phyloP scores from a whole-genome alignment of 1,284 basidiomycete genomes.

The Cryptococcus sp. region DNA sequence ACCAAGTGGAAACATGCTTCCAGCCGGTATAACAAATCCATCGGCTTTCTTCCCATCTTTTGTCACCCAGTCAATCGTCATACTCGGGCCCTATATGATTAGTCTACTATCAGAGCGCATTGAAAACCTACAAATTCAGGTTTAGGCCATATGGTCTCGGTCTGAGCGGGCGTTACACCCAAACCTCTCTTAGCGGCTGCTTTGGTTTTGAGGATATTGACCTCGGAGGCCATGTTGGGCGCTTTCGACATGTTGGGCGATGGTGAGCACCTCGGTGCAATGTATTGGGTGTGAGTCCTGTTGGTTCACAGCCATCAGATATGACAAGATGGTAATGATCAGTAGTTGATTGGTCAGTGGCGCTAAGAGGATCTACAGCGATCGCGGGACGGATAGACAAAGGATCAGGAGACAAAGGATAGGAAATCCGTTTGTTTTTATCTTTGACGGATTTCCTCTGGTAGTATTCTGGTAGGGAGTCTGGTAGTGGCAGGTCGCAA shows the following conservation, averaged over 20 bases:
- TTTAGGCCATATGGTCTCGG: conserved; percentile 33
- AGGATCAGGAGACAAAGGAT: no score
- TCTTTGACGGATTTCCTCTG: no score
- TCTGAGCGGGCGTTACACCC: conserved; percentile 61
- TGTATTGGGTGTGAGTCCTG: no score
- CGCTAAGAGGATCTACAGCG: no score
- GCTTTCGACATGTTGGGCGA: background rate
- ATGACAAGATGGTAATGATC: no score
- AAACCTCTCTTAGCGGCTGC: conserved; percentile 32
- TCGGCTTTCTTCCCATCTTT: conserved; percentile 20
- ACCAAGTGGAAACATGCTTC: conserved; percentile 34
- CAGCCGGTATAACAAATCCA: conserved; percentile 34
- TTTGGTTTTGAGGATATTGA: conserved; percentile 31
- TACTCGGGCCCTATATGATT: conserved; percentile 21
- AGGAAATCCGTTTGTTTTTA: no score
- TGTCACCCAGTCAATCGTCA: conserved; percentile 32
- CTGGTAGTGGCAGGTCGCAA: no score
- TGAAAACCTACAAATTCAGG: conserved; percentile 29
- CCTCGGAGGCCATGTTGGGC: conserved; percentile 22
- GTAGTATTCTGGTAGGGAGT: no score
- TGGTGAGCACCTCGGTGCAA: no score
- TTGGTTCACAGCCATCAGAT: no score
- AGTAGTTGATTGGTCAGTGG: no score
- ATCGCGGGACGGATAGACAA: no score
- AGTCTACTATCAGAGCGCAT: background rate